Base-by-base conservation (phyloP, 1,284 basidiomycete genomes). In the Ceratobasidium sp. region DNA sequence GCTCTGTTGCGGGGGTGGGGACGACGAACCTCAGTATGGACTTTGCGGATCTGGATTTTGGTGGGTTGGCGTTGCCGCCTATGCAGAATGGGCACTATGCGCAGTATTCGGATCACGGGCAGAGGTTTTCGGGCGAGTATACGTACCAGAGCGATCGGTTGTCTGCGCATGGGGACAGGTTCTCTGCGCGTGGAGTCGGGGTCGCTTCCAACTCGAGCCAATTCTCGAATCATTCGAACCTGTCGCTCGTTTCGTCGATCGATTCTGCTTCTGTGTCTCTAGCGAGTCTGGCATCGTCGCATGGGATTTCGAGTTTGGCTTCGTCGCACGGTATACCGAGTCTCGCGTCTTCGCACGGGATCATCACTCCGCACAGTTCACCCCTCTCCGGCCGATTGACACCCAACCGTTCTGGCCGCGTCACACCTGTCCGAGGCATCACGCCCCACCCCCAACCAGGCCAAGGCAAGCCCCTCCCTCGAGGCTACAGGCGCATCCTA, bases 201-300 rank as follows among this genome's bases (percentile, higher is more conserved):
- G 66, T 54, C 9, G 66, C 54, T 8, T 69, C 66, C 7, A 69
- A 44, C 22, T 72, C 67, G 67, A 48, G 27, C 67, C 66, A 69
- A 41, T 69, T 69, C 31, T 69, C 66, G 24, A 72, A 72, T 27
- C 67, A 72, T 45, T 72, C 67, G 67, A 72, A 72, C 36, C 51
- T 72, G 22, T 72, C 67, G 44, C 47, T 72, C n/a, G 44, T 47
- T 24, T 72, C 67, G 17, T 72, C 67, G 51, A 72, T 72, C 67
- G 67, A 72, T 45, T 72, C 67, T 27, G 67, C 67, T 19, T 72
- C 67, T 17, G 57, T 72, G 6, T 72, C 67, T 27, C 56, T 72
- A 24, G 67, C 67, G 22, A 59, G 54, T 9, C 45, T 72, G 11
- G 67, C 54, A 17, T 59, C 54, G 41, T 72, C 67, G 45, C 67